phyloP scores from a whole-genome alignment of 208 protist species.

The Trichomonas vaginalis region DNA sequence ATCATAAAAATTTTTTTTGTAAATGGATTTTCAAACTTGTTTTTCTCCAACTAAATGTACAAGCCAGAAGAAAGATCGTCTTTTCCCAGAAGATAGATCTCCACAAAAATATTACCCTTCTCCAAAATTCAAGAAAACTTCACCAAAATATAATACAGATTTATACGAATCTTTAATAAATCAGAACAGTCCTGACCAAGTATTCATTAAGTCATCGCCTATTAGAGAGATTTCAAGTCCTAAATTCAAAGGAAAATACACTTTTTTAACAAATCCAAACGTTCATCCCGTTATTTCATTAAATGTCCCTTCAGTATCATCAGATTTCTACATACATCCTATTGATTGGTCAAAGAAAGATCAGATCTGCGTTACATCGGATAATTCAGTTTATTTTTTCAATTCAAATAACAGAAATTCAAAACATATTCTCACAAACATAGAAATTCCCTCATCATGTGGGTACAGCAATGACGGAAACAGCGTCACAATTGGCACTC shows the following conservation, averaged over 20 bases:
- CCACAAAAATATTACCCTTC: not conserved
- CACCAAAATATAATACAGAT: not conserved
- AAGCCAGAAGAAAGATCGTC: not conserved
- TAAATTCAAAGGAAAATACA: not conserved
- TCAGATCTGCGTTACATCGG: not conserved
- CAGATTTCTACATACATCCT: not conserved
- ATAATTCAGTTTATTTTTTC: not conserved
- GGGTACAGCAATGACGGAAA: not conserved
- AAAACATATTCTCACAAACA: not conserved
- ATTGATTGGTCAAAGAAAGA: not conserved
- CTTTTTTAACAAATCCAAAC: not conserved
- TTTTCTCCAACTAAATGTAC: not conserved
- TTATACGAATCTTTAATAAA: not conserved
- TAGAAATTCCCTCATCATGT: not conserved
- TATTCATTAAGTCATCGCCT: not conserved
- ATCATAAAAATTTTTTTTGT: too few relatives aligned
- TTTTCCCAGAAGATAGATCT: not conserved
- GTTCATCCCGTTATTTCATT: not conserved
- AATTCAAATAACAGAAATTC: not conserved
- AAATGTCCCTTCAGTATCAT: not conserved
- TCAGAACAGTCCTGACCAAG: not conserved
- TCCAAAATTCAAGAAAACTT: not conserved
- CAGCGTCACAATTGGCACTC: not conserved
- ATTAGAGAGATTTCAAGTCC: not conserved
- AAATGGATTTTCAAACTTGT: not conserved